Conservation (phyloP, 306 rosid species). For the Vicia villosa region DNA sequence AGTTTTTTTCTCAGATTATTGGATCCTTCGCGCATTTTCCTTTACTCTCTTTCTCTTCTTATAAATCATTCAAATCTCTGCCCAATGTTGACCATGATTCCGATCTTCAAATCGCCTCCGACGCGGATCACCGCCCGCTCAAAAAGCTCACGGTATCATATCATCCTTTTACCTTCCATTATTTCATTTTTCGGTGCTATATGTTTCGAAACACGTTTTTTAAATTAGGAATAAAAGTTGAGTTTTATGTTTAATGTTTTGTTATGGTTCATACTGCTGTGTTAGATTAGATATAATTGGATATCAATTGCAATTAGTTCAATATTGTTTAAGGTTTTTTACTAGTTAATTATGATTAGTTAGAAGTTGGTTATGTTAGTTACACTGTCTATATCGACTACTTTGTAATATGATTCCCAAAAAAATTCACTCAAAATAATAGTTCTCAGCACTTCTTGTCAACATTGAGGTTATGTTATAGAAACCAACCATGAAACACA, state of each 20-base stretch:
- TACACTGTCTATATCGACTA: no score
- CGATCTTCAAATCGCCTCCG: conserved; percentile 46
- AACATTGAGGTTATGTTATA: background rate
- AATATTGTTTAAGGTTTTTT: no score
- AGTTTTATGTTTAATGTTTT: no score
- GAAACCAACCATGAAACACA: background rate
- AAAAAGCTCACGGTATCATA: conserved; percentile 66
- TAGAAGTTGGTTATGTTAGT: no score
- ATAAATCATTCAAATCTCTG: conserved; percentile 64
- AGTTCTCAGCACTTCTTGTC: background rate
- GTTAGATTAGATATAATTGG: no score
- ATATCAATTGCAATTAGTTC: no score
- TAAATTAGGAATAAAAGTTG: background rate
- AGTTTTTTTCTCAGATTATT: conserved; percentile 73
- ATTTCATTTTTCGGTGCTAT: background rate
- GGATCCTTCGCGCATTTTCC: conserved; percentile 72
- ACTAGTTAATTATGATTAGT: no score
- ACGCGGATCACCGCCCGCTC: conserved; percentile 21
- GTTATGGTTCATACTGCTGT: background rate
- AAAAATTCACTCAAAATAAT: background rate
- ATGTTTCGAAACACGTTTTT: conserved; percentile 2
- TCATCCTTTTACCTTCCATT: background rate
- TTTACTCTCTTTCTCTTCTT: conserved; percentile 64
- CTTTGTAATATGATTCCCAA: no score
- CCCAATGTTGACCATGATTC: conserved; percentile 61